Percentiles rank a stretch among this genome's conserved stretches.
Conservation (phyloP, 1,284 basidiomycete genomes). For the Ceratobasidium sp. region DNA sequence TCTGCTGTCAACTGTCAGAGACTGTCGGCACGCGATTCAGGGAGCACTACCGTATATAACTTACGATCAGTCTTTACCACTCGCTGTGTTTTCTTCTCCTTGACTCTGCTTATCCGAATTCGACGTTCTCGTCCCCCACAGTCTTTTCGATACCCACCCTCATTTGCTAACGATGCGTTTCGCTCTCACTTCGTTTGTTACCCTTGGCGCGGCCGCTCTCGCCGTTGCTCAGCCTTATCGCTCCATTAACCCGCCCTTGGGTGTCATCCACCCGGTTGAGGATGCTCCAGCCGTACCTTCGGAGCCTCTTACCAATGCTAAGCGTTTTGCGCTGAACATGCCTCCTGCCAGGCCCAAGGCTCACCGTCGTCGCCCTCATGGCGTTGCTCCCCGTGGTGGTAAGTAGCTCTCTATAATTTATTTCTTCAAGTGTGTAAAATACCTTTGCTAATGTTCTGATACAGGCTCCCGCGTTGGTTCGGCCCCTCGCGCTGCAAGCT, state of each 20-base stretch:
- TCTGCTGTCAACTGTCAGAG: too few relatives aligned
- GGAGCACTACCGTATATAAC: too few relatives aligned
- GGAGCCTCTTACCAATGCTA: constrained; percentile 19
- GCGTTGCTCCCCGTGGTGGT: neutral
- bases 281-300: neutral
- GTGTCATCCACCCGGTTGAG: neutral
- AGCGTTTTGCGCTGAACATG: constrained; percentile 31
- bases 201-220: neutral
- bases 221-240: neutral
- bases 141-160: neutral
- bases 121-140: neutral
- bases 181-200: constrained; percentile 11
- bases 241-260: neutral
- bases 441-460: too few relatives aligned
- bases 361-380: neutral
- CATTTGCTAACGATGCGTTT: constrained; percentile 2
- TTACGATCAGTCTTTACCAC: neutral
- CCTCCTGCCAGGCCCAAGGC: constrained; percentile 24
- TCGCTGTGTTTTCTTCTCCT: neutral
- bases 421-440: neutral
- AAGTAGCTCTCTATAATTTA: neutral
- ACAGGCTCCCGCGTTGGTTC: constrained; percentile 9
- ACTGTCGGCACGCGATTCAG: too few relatives aligned
- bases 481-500: constrained; percentile 15
- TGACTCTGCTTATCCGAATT: too few relatives aligned